Evolutionary conservation across 2,329 filamentous ascomycete species (phyloP), one percentile per base, ranked within the genome.

Genomic region (Ophiostoma sp.): DNA sequence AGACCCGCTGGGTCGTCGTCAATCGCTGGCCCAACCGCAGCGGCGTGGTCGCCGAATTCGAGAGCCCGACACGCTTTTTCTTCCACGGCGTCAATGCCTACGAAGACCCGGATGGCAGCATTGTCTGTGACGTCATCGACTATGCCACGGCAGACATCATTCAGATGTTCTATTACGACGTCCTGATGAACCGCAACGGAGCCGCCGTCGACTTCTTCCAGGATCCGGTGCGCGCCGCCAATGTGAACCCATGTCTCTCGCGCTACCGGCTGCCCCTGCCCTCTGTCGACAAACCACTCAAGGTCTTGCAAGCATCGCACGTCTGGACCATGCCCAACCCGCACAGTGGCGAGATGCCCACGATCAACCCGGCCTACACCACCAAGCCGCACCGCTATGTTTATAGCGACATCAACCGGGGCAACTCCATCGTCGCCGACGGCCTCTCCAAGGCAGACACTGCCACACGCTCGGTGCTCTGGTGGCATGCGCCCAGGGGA

Each of bases 21-120:
- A 91, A 95, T 75, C 85, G 91, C 1, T 81, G 75, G 3, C 77
- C 81, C 2, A 83, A 81, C 4, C 81, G 81, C 64, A 9, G 18
- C 1, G 69, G 91, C 0, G 78, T 95, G 0, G 82, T 95, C 0
- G 88, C 86, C 7, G 85, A 82, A 1, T 93, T 90, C 73, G 83
- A 88, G 18, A 89, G 85, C 16, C 82, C 85, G 0, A 84, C 89
- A 0, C 87, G 87, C 64, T 96, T 93, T 80, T 89, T 87, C 77
- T 96, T 96, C 76, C 92, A 96, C 77, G 86, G 85, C 0, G 81
- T 92, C 75, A 96, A 96, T 72, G 85, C 90, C 0, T 95, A 88
- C 75, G 90, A 94, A 73, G 84, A 91, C 71, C 73, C 0, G 78
- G 81, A 1, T n/a, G 77, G 78, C 5, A 81, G 87, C 69, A 81